Evolutionary conservation across 805 yeast genomes (phyloP), one percentile per base, ranked within the genome.

Genomic region (Yamadazyma olivae): DNA sequence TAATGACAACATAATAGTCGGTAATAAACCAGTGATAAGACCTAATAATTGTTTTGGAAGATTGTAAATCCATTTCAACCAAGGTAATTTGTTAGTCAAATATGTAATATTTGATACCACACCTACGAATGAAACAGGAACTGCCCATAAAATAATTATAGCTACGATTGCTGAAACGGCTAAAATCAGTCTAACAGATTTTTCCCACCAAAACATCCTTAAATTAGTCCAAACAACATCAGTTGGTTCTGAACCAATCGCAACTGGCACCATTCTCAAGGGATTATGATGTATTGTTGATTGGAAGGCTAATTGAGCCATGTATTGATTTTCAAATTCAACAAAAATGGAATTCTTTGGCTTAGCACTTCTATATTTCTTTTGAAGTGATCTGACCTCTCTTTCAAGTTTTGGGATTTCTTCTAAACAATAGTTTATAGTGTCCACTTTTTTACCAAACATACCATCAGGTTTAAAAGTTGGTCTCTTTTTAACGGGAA

Each of bases 91-190:
- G 24, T 73, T 67, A 25, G 84, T 86, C 54, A 89, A 70, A 53
- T 74, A 81, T 46, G 82, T 79, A 48, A 91, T 75, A 61, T 91
- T 93, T 17, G 98, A 91, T 45, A 93, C 82, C 49, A 79, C 75
- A 76, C 98, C 98, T 34, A 91, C 96, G 51, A 88, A 89, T n/a
- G 97, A 95, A 26, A 91, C 97, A 7, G 99, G 99, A 50, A 91
- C 80, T 28, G 95, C 81, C 98, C 98, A 91, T 64, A 89, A 88
- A 32, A 91, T 76, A 35, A 82, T 67, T 29, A 81, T 49, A 1
- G 79, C 84, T 16, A 61, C 49, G 36, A 83, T 74, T 2, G 77
- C 78, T 12, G 75, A 66, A 23, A 62, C 38, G 0, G 90, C 78
- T 36, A 70, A 68, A 18, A 70, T 56, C 22, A 62, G 56, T 63